Evolutionary conservation across 306 rosid species (phyloP), one percentile per base, ranked within the genome.

Genomic region (Quercus alba): DNA sequence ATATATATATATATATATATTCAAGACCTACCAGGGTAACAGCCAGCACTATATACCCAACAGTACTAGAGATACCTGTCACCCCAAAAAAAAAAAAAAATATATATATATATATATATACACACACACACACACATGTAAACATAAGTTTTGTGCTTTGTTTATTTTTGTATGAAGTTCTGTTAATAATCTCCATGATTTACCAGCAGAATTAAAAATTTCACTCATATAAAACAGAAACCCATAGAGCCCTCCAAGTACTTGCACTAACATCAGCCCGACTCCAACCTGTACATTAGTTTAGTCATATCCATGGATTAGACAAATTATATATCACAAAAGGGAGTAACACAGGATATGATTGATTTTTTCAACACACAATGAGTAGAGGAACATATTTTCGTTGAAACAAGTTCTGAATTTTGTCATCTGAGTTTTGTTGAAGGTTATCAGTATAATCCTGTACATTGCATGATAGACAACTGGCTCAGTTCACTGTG

Each of bases 351-450:
- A 49, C 17, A 12, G 54, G 54, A 49, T 11, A 49, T 3, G 17
- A 49, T 49, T 49, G 5, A 41, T 41, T 41, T 41, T 41, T 13
- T 10, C 54, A 49, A 25, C 86, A 58, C 54, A 83, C 86, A 59
- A 73, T 75, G 14, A 83, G 64, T 49, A 74, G 56, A 66, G 33
- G 75, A 33, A 76, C 73, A 69, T 83, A 83, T 81, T 70, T 78
- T 66, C 33, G 58, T 74, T 78, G 87, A 81, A 86, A 83, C 74
- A 86, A 68, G 21, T 81, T 61, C 9, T 58, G 35, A 54, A 86
- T n/a, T 21, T 41, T 76, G 63, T 78, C 68, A 56, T 64, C 74
- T 11, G 84, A 82, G 25, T 46, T 69, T 21, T 58, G 26, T 74
- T 19, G 74, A 25, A 70, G 62, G 49, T 33, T 25, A 73, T 84